phyloP scores from a whole-genome alignment of 1,284 basidiomycete species.

The Cutaneotrichosporon daszewskae region DNA sequence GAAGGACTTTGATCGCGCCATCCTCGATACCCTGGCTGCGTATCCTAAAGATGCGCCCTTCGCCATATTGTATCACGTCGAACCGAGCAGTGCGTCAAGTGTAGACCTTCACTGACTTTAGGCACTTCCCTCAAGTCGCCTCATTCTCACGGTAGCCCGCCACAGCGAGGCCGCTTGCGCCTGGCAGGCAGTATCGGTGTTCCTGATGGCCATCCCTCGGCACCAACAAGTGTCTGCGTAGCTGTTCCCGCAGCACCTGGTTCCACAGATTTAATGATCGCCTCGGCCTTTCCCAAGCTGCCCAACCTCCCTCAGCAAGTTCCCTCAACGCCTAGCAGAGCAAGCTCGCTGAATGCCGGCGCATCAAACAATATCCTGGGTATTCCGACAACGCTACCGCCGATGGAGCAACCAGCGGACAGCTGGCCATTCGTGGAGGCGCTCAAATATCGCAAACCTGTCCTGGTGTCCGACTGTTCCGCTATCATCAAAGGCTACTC shows the following conservation, averaged over 20 bases:
- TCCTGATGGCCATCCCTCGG: conserved; percentile 35
- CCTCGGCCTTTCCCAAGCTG: conserved; percentile 5
- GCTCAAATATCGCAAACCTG: conserved; percentile 23
- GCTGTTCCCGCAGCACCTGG: neutral
- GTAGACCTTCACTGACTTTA: neutral
- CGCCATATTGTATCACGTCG: conserved; percentile 40
- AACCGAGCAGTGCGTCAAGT: conserved; percentile 12
- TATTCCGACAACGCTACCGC: too few species aligned
- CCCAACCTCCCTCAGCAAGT: too few species aligned
- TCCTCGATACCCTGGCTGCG: conserved; percentile 25
- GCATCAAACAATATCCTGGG: neutral
- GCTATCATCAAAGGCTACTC: conserved; percentile 33
- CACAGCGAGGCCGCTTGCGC: too few species aligned
- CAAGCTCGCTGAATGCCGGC: neutral
- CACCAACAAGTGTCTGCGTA: conserved; percentile 12
- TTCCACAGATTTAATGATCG: conserved; percentile 4
- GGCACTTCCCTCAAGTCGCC: too few species aligned
- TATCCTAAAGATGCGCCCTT: conserved; percentile 15
- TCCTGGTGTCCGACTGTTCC: conserved; percentile 42
- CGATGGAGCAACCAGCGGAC: neutral
- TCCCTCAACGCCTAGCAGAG: neutral
- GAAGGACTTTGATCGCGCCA: conserved; percentile 33
- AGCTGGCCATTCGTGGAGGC: conserved; percentile 42
- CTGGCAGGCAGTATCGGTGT: conserved; percentile 36
- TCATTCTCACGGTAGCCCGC: too few species aligned